Evolutionary conservation across 176 grass and related monocot genomes (phyloP).

Genomic region (Dactylis glomerata): DNA sequence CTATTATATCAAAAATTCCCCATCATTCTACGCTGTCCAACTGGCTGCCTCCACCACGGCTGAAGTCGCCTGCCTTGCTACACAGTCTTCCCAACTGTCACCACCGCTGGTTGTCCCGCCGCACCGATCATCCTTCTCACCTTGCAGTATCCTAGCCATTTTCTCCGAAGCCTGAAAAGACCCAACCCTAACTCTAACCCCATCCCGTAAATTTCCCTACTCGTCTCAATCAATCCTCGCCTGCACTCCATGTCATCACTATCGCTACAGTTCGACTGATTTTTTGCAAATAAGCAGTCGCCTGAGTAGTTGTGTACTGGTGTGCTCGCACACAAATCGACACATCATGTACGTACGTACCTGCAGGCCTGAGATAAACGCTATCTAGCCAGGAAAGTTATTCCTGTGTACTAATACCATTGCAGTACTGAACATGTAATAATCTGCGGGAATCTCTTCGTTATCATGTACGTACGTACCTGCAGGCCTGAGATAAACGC

Average conservation of each 20-base stretch:
- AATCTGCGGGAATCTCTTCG: conserved; percentile 11
- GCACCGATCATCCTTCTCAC: background rate
- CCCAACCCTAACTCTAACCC: background rate
- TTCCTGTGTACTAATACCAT: background rate
- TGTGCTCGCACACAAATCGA: background rate
- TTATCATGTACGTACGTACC: background rate
- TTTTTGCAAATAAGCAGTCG: background rate
- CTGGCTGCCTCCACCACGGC: no score
- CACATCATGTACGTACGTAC: background rate
- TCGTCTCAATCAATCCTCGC: no score
- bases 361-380: background rate
- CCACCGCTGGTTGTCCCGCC: no score
- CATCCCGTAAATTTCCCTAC: no score
- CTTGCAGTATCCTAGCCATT: background rate
- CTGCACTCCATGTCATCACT: no score
- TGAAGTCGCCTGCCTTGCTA: no score
- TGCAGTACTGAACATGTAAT: background rate
- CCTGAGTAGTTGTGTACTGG: background rate
- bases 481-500: background rate
- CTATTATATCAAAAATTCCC: no score
- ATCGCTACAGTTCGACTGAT: background rate
- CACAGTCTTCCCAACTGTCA: no score
- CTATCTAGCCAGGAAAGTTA: conserved; percentile 7
- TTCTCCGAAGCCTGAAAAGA: background rate
- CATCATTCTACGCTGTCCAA: no score